phyloP scores from a whole-genome alignment of 2,329 filamentous ascomycete species.

The Phialemonium atrogriseum region DNA sequence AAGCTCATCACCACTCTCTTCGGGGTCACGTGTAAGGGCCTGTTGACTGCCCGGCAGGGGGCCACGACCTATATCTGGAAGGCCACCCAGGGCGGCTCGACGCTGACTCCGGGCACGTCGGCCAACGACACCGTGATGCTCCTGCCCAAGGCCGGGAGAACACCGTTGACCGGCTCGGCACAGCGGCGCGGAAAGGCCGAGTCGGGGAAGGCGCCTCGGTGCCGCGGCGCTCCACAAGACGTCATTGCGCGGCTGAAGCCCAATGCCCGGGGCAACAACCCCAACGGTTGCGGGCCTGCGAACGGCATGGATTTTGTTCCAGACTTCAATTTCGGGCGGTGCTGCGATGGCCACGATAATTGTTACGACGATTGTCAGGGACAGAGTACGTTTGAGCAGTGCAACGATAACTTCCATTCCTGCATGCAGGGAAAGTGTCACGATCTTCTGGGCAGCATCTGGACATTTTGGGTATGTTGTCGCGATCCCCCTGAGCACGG shows the following conservation, averaged over 20 bases:
- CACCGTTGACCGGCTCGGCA: too few species aligned
- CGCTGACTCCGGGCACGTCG: not conserved
- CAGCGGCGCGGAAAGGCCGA: too few species aligned
- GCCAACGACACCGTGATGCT: constrained; percentile 1
- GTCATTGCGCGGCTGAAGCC: not conserved
- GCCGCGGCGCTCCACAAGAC: not conserved
- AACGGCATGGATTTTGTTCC: not conserved
- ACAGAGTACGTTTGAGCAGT: not conserved
- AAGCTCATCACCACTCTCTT: constrained; percentile 4
- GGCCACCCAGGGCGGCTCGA: too few species aligned
- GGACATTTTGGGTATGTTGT: too few species aligned
- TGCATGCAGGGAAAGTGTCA: constrained; percentile 3
- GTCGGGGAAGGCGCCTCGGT: not conserved
- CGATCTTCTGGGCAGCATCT: not conserved
- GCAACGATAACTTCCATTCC: constrained; percentile 1
- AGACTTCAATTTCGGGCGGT: constrained; percentile 1
- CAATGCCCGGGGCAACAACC: not conserved
- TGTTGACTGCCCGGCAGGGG: not conserved
- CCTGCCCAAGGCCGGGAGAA: too few species aligned
- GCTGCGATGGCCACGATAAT: constrained; percentile 5
- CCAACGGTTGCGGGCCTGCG: constrained; percentile 5
- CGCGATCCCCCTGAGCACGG: too few species aligned
- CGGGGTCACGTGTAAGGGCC: constrained; percentile 3
- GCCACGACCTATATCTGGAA: constrained; percentile 1
- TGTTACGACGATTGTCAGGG: constrained; percentile 6